Conservation (phyloP, 2,329 filamentous ascomycete species). For the Apiospora hydei region DNA sequence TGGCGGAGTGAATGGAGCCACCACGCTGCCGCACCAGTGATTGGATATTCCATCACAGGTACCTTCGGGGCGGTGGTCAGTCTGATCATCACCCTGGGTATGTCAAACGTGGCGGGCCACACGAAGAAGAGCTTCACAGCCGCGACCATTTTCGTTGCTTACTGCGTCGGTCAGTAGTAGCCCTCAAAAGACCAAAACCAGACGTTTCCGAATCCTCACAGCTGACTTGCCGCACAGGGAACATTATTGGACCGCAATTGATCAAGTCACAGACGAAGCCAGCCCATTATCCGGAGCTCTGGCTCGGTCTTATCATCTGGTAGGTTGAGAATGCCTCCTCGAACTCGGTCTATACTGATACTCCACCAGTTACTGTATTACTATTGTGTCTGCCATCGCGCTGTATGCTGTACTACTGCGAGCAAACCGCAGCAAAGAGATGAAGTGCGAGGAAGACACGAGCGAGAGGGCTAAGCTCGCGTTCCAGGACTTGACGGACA, state of each 20-base stretch:
- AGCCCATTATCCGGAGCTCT: slow-evolving; percentile 74
- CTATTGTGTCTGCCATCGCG: slow-evolving; percentile 61
- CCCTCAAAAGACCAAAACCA: background rate
- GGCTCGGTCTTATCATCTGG: slow-evolving; percentile 72
- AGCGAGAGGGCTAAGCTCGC: slow-evolving; percentile 68
- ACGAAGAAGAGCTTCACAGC: slow-evolving; percentile 83
- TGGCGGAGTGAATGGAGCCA: slow-evolving; percentile 73
- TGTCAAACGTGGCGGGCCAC: slow-evolving; percentile 75
- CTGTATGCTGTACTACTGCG: slow-evolving; percentile 65
- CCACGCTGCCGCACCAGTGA: slow-evolving; percentile 70
- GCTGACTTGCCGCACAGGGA: slow-evolving; percentile 50
- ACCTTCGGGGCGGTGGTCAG: slow-evolving; percentile 77
- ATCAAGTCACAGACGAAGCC: slow-evolving; percentile 70
- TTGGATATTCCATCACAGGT: slow-evolving; percentile 75
- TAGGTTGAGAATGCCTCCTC: slow-evolving; percentile 37
- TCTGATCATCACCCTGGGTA: slow-evolving; percentile 58
- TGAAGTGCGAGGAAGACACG: slow-evolving; percentile 58
- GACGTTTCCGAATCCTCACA: background rate
- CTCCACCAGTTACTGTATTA: slow-evolving; percentile 67
- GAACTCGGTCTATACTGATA: slow-evolving; percentile 27
- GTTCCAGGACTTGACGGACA: slow-evolving; percentile 73
- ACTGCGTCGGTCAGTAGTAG: slow-evolving; percentile 61
- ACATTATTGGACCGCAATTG: slow-evolving; percentile 78
- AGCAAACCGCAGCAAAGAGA: slow-evolving; percentile 63
- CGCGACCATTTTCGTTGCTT: slow-evolving; percentile 76